Evolutionary conservation across 306 rosid species (phyloP).

Genomic region (Lathyrus aphaca): DNA sequence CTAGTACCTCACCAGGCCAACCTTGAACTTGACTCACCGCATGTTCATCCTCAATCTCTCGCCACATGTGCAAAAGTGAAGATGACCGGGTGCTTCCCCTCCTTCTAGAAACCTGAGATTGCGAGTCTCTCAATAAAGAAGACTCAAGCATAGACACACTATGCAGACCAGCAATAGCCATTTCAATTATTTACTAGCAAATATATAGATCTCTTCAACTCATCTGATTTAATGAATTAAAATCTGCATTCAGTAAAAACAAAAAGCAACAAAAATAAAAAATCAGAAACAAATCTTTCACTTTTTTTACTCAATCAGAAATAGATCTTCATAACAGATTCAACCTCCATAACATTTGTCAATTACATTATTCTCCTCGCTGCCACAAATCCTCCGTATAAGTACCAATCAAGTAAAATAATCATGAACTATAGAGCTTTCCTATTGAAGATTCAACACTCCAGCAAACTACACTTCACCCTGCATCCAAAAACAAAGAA

Average conservation of each 20-base stretch:
- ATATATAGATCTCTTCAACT: constrained; percentile 48
- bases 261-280: constrained; percentile 41
- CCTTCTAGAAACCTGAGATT: constrained; percentile 61
- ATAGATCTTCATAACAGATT: constrained; percentile 34
- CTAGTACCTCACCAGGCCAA: constrained; percentile 56
- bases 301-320: constrained; percentile 35
- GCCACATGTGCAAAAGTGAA: constrained; percentile 77
- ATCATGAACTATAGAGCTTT: constrained; percentile 25
- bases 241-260: constrained; percentile 43
- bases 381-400: constrained; percentile 20
- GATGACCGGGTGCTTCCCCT: constrained; percentile 69
- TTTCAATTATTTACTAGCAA: constrained; percentile 41
- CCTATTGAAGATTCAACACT: constrained; percentile 32
- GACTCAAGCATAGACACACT: constrained; percentile 82
- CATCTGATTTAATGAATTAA: constrained; percentile 52
- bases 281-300: constrained; percentile 44
- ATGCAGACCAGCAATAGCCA: constrained; percentile 95
- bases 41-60: constrained; percentile 86
- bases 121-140: constrained; percentile 77
- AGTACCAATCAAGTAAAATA: constrained; percentile 37
- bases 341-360: constrained; percentile 32
- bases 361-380: constrained; percentile 20
- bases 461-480: constrained; percentile 34
- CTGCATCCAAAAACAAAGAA: constrained; percentile 50
- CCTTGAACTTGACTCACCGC: constrained; percentile 64